These are phyloP conservation scores for Dothistroma septosporum DNA, from an alignment of 2,329 filamentous ascomycete genomes.

Conservation along the genomic window DNA sequence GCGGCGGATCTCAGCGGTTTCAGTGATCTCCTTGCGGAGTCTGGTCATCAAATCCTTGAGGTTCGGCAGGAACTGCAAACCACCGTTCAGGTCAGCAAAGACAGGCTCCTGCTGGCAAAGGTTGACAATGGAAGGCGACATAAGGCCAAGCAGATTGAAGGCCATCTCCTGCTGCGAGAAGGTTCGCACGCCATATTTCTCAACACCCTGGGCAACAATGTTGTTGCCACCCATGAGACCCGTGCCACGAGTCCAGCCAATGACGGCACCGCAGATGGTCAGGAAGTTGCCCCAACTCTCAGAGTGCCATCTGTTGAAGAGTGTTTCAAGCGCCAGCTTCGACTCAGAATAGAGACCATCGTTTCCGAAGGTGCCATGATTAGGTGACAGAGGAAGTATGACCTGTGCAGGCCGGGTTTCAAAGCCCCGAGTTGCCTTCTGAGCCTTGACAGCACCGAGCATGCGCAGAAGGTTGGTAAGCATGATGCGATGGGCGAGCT, in stretches of 20 bases:
- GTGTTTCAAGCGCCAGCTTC: constrained; percentile 91
- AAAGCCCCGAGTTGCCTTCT: constrained; percentile 82
- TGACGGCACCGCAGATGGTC: constrained; percentile 95
- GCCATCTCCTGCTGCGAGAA: constrained; percentile 99
- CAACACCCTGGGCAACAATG: constrained; percentile 92
- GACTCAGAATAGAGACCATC: constrained; percentile 98
- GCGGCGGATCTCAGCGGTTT: constrained; percentile 87
- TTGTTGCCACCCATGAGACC: constrained; percentile 98
- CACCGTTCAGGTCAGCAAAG: constrained; percentile 95
- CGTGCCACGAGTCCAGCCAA: constrained; percentile 97
- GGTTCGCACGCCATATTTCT: constrained; percentile 92
- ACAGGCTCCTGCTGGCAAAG: constrained; percentile 94
- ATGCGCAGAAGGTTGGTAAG: constrained; percentile 92
- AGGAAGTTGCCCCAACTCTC: constrained; percentile 97
- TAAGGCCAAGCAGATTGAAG: constrained; percentile 93
- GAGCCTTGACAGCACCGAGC: constrained; percentile 81
- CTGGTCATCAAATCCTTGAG: constrained; percentile 91
- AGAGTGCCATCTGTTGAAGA: constrained; percentile 98
- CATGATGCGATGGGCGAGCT: constrained; percentile 98
- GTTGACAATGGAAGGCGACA: constrained; percentile 91
- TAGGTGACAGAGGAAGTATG: constrained; percentile 90
- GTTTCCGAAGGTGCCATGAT: constrained; percentile 97
- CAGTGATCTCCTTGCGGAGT: constrained; percentile 89
- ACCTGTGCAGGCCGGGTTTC: constrained; percentile 96
- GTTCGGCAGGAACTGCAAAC: constrained; percentile 94